Evolutionary conservation across 106 monocot genomes (phyloP).

Genomic region (Vanilla planifolia): DNA sequence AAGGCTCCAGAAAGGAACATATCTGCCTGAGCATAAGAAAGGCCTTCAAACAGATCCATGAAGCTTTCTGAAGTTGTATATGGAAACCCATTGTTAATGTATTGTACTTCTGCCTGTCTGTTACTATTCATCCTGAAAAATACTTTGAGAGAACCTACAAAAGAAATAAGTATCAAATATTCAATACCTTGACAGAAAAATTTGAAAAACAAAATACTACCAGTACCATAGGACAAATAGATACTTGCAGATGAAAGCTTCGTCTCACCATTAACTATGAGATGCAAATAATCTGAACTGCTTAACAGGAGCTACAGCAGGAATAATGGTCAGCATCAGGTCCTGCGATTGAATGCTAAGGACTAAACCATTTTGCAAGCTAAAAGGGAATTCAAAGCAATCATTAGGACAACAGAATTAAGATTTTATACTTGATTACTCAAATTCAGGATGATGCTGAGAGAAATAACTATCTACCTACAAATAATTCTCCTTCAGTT

Average conservation of each 20-base stretch:
- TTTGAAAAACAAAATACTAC: not conserved
- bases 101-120: conserved; percentile 38
- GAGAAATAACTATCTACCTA: too few species aligned
- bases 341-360: too few species aligned
- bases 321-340: too few species aligned
- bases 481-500: too few species aligned
- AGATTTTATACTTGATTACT: too few species aligned
- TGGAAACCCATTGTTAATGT: conserved; percentile 46
- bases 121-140: conserved; percentile 19
- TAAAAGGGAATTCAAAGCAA: too few species aligned
- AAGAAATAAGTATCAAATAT: not conserved
- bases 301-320: not conserved
- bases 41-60: conserved; percentile 60
- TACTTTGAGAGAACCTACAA: conserved; percentile 2
- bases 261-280: not conserved
- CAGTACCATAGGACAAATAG: not conserved
- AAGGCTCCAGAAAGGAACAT: conserved; percentile 47
- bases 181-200: not conserved
- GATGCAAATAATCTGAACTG: not conserved
- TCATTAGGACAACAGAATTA: too few species aligned
- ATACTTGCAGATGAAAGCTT: too few species aligned
- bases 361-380: too few species aligned
- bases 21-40: conserved; percentile 48
- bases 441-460: too few species aligned
- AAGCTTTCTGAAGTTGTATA: conserved; percentile 42